Percentiles rank a stretch among this genome's conserved stretches.
phyloP scores from a whole-genome alignment of 495 filamentous ascomycete species.

The Neurospora tetrasperma region DNA sequence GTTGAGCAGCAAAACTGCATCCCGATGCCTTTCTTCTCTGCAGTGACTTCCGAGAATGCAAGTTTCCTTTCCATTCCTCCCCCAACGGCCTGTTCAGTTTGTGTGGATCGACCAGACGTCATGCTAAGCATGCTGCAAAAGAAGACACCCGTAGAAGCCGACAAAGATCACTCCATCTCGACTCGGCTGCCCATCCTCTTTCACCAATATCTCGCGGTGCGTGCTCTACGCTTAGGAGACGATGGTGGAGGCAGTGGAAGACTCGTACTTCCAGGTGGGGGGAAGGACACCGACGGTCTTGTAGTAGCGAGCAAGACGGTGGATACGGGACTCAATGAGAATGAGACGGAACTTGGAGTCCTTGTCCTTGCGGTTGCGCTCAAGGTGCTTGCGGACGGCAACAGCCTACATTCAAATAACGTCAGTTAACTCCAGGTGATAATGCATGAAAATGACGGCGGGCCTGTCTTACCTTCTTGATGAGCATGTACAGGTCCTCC shows the following conservation, averaged over 20 bases:
- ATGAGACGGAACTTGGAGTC: conserved; percentile 99
- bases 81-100: conserved; percentile 10
- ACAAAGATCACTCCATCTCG: conserved; percentile 7
- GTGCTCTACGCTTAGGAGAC: conserved; percentile 43
- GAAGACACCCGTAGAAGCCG: conserved; percentile 8
- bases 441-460: background rate
- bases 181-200: conserved; percentile 2
- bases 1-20: background rate
- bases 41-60: conserved; percentile 18
- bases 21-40: conserved; percentile 3
- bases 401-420: conserved; percentile 53
- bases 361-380: conserved; percentile 99
- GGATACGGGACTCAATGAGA: conserved; percentile 98
- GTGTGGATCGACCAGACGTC: background rate
- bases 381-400: conserved; percentile 98
- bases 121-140: conserved; percentile 12
- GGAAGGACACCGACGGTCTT: conserved; percentile 97
- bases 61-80: conserved; percentile 27
- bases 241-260: conserved; percentile 51
- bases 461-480: conserved; percentile 79
- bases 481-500: conserved; percentile 94
- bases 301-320: conserved; percentile 91
- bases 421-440: background rate
- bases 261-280: conserved; percentile 97
- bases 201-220: background rate